Evolutionary conservation across 257 asterid species (phyloP).

Genomic region (Solanum arcanum): DNA sequence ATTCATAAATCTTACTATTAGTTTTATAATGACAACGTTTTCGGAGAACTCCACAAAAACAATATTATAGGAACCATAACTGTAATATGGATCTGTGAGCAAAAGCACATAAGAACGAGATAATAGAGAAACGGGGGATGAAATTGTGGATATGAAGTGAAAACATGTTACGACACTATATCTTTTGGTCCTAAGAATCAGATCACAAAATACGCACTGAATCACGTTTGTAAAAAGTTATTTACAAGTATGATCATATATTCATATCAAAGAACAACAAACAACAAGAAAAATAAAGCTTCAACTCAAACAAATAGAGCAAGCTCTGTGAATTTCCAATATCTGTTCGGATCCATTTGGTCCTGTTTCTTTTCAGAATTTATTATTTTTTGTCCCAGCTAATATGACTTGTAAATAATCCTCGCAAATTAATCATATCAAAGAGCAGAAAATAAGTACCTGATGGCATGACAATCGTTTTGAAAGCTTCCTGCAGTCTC

Average conservation of each 20-base stretch:
- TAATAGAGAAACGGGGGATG: background rate
- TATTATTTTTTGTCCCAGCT: background rate
- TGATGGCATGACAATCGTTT: slow-evolving; percentile 80
- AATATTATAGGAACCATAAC: background rate
- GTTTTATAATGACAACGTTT: background rate
- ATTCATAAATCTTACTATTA: background rate
- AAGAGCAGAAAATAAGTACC: slow-evolving; percentile 16
- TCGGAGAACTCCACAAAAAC: background rate
- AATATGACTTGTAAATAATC: background rate
- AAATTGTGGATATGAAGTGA: background rate
- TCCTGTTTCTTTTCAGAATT: background rate
- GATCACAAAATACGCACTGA: background rate
- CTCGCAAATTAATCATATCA: background rate
- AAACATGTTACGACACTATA: background rate
- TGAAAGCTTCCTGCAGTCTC: slow-evolving; percentile 49
- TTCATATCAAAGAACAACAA: background rate
- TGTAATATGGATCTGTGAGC: background rate
- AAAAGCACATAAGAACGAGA: background rate
- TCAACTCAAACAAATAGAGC: background rate
- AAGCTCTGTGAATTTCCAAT: background rate
- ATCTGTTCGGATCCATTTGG: background rate
- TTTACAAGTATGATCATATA: background rate
- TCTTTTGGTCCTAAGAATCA: background rate
- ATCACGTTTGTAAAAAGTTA: background rate
- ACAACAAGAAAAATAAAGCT: background rate